Evolutionary conservation across 805 yeast genomes (phyloP), one percentile per base, ranked within the genome.

Genomic region (Yamadazyma sp.): DNA sequence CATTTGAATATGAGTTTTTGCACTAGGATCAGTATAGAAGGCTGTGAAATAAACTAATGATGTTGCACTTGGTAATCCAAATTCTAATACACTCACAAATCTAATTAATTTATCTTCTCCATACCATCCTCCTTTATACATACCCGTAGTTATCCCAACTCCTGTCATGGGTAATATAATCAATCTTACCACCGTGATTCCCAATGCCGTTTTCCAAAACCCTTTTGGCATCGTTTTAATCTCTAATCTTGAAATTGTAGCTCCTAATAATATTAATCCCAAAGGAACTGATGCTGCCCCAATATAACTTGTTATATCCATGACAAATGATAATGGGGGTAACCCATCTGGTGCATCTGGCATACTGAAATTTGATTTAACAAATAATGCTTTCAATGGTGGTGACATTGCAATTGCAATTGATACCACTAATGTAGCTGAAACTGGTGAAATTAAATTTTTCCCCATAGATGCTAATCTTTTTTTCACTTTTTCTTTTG

Each of bases 241-340:
- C 42, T 76, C 63, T 33, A 91, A 69, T 31, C 96, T 65, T 1
- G 96, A 84, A 27, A 91, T 77, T 2, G 96, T 87, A 12, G 91
- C 95, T 2, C 98, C 98, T 19, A 91, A 58, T 39, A 91, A 52
- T 29, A 86, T 55, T 41, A 91, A 64, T 0, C 97, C 98, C 39
- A 86, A 58, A 1, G 97, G 98, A 22, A 91, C 95, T 32, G 85
- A 78, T 0, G 96, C 96, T 18, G 78, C 78, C 0, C 96, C 96
- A 6, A 91, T 65, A 53, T 91, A 91, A 2, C 75, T 53, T 0
- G 91, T 70, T 45, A 81, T 77, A 53, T 91, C 96, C 78, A 91
- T 84, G 4, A 89, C 37, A 45, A 89, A 89, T 23, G 86, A 86
- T 20, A 91, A 65, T 0, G 94, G 89, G 0, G 97, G 97, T 37